Conservation (phyloP, 2,329 filamentous ascomycete species). For the Lanzia echinophila region DNA sequence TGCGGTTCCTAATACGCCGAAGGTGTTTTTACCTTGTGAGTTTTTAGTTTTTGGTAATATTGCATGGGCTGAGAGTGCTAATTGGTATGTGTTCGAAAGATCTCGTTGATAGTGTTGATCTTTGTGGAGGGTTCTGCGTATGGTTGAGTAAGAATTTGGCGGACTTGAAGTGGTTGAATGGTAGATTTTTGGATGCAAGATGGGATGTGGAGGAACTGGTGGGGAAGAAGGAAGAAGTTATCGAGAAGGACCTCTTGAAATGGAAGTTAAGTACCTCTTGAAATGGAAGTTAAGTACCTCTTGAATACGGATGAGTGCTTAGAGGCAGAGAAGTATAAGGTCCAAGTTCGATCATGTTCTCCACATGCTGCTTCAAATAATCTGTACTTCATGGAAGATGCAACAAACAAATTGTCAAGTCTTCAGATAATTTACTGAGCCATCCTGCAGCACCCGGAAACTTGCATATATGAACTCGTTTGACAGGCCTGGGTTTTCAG, state of each 20-base stretch:
- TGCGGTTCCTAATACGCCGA: slow-evolving; percentile 4
- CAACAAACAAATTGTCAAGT: too few relatives aligned
- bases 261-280: slow-evolving; percentile 4
- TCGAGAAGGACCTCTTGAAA: slow-evolving; percentile 6
- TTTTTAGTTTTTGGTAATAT: background rate
- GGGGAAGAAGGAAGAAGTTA: background rate
- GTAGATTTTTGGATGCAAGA: slow-evolving; percentile 5
- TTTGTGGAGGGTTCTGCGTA: slow-evolving; percentile 7
- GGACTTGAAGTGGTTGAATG: slow-evolving; percentile 9
- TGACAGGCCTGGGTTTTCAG: too few relatives aligned
- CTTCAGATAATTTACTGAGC: too few relatives aligned
- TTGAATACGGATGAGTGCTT: too few relatives aligned
- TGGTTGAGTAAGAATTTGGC: slow-evolving; percentile 7
- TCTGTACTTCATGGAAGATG: too few relatives aligned
- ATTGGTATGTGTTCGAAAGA: background rate
- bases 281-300: background rate
- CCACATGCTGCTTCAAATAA: too few relatives aligned
- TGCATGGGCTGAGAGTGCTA: background rate
- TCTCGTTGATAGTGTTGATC: slow-evolving; percentile 7
- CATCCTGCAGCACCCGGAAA: too few relatives aligned
- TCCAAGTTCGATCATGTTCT: too few relatives aligned
- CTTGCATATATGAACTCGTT: too few relatives aligned
- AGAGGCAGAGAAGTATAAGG: too few relatives aligned
- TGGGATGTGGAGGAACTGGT: slow-evolving; percentile 9
- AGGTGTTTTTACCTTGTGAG: slow-evolving; percentile 7